Percentiles rank a stretch among this genome's conserved stretches.
Conservation (phyloP, 148 eudicot species). For the Silene uniflora region DNA sequence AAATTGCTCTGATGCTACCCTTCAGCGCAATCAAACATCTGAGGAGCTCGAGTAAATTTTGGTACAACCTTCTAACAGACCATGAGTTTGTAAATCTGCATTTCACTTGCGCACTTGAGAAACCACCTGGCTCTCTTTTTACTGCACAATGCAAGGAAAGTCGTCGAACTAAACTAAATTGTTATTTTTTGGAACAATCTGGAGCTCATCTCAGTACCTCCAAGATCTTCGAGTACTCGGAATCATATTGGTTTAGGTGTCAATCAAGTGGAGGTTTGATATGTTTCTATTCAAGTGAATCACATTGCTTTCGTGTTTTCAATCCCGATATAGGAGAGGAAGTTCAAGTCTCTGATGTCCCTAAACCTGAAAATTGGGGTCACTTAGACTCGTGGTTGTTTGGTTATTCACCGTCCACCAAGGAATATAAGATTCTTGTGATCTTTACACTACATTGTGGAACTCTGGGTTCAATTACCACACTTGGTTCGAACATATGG, state of each 20-base stretch:
- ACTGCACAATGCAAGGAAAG: no score
- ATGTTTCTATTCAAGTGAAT: background rate
- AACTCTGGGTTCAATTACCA: background rate
- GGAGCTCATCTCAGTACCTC: background rate
- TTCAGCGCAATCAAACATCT: no score
- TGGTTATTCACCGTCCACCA: background rate
- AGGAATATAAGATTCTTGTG: background rate
- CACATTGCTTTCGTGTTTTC: background rate
- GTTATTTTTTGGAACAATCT: background rate
- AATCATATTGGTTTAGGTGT: background rate
- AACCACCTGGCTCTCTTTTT: no score
- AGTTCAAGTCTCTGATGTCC: background rate
- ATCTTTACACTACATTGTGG: no score
- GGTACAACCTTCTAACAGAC: no score
- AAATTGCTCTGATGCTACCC: no score
- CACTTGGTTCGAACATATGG: background rate
- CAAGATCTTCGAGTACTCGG: background rate
- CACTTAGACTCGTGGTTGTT: background rate
- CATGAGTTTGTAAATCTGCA: no score
- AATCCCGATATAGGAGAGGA: background rate
- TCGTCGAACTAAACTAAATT: background rate
- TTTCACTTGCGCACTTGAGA: no score
- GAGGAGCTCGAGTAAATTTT: no score
- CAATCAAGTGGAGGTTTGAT: background rate
- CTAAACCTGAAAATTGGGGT: background rate